Evolutionary conservation across 345 rosid genomes (phyloP).

Genomic region (Brassica nigra): DNA sequence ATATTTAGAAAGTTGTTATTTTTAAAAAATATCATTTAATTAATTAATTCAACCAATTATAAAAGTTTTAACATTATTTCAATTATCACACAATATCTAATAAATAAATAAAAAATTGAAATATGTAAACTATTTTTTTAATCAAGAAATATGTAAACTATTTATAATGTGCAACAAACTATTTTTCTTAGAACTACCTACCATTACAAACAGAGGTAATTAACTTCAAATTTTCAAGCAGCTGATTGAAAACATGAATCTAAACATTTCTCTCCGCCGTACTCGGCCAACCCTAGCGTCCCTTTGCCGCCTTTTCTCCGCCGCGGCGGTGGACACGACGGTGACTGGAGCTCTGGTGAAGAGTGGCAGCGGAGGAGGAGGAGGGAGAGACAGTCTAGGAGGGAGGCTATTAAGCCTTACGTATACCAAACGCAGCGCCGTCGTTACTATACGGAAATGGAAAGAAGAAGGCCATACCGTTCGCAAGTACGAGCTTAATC

Average conservation of each 20-base stretch:
- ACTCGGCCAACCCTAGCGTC: slow-evolving; percentile 46
- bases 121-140: no score
- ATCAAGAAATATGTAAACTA: no score
- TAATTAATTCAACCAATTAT: no score
- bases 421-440: slow-evolving; percentile 82
- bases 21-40: no score
- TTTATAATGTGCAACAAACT: no score
- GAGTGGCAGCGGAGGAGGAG: slow-evolving; percentile 28
- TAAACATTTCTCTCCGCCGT: slow-evolving; percentile 46
- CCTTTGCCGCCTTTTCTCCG: slow-evolving; percentile 50
- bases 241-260: slow-evolving; percentile 1
- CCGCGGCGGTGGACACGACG: slow-evolving; percentile 32
- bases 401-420: slow-evolving; percentile 67
- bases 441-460: slow-evolving; percentile 66
- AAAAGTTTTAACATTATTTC: no score
- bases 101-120: no score
- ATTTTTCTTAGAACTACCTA: no score
- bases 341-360: not conserved
- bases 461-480: slow-evolving; percentile 70
- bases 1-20: no score
- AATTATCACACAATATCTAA: no score
- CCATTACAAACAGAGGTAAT: no score
- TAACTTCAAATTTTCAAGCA: no score
- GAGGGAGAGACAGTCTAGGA: slow-evolving; percentile 63
- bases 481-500: slow-evolving; percentile 77